A percentile compares a stretch with the other conserved stretches of the same genome.
phyloP scores from a whole-genome alignment of 805 yeast genomes.

The Lachancea mirantina region DNA sequence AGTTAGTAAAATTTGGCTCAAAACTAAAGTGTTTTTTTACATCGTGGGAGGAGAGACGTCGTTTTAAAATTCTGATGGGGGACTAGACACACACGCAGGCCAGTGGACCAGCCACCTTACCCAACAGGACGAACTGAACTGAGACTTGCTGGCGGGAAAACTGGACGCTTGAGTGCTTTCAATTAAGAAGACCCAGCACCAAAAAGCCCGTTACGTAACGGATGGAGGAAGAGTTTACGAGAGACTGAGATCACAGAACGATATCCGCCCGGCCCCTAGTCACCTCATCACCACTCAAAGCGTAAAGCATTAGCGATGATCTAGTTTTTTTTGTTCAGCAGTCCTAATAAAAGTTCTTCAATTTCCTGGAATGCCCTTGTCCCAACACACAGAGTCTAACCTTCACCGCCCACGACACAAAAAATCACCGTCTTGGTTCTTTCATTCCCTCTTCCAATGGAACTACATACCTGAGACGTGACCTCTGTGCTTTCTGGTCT shows the following conservation, averaged over 20 bases:
- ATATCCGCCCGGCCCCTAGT: too few relatives aligned
- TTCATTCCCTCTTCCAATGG: constrained; percentile 36
- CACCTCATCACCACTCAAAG: too few relatives aligned
- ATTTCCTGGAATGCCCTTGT: not conserved
- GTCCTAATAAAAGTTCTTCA: too few relatives aligned
- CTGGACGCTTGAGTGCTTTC: not conserved
- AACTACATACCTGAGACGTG: constrained; percentile 92
- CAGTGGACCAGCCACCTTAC: not conserved
- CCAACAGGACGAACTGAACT: not conserved
- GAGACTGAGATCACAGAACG: constrained; percentile 1
- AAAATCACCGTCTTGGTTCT: constrained; percentile 34
- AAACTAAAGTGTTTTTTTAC: constrained; percentile 2
- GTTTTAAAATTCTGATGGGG: too few relatives aligned
- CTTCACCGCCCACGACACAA: too few relatives aligned
- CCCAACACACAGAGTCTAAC: constrained; percentile 4
- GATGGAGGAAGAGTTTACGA: constrained; percentile 1
- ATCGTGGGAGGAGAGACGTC: too few relatives aligned
- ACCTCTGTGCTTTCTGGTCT: constrained; percentile 99
- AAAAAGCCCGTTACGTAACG: not conserved
- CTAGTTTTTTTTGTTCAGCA: too few relatives aligned
- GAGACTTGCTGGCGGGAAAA: not conserved
- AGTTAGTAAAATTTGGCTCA: constrained; percentile 11
- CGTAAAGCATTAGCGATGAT: too few relatives aligned
- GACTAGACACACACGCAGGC: too few relatives aligned
- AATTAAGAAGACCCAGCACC: constrained; percentile 2